A percentile compares a stretch with the other conserved stretches of the same genome.
phyloP scores from a whole-genome alignment of 169 alveolate genomes.

The Plasmodium gonderi region DNA sequence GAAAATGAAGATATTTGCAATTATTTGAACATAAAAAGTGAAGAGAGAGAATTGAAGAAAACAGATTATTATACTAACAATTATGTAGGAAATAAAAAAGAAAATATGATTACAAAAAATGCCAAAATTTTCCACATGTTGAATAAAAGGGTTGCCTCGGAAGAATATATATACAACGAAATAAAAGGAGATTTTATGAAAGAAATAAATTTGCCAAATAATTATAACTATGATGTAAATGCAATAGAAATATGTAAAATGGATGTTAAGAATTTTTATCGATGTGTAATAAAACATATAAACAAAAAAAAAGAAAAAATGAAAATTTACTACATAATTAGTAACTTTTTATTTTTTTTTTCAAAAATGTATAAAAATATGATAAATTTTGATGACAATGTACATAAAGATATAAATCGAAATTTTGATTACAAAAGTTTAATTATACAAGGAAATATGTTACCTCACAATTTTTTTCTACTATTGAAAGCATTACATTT shows the following conservation, averaged over 20 bases:
- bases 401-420: constrained; percentile 62
- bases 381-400: constrained; percentile 59
- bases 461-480: constrained; percentile 57
- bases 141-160: constrained; percentile 34
- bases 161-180: constrained; percentile 68
- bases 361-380: constrained; percentile 61
- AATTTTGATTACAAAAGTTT: constrained; percentile 69
- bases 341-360: constrained; percentile 54
- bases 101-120: not conserved
- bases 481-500: constrained; percentile 35
- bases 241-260: constrained; percentile 25
- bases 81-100: not conserved
- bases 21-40: constrained; percentile 34
- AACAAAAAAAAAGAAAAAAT: constrained; percentile 54
- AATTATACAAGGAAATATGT: constrained; percentile 46
- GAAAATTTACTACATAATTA: constrained; percentile 56
- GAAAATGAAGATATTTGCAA: constrained; percentile 55
- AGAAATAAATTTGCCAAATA: constrained; percentile 63
- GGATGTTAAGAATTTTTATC: constrained; percentile 39
- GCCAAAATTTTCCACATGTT: constrained; percentile 41
- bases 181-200: constrained; percentile 65
- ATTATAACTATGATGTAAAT: constrained; percentile 58
- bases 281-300: constrained; percentile 39
- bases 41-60: not conserved
- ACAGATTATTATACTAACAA: not conserved